A percentile compares a stretch with the other conserved stretches of the same genome.
phyloP scores from a whole-genome alignment of 2,329 filamentous ascomycete species.

The Verticillium isaacii region DNA sequence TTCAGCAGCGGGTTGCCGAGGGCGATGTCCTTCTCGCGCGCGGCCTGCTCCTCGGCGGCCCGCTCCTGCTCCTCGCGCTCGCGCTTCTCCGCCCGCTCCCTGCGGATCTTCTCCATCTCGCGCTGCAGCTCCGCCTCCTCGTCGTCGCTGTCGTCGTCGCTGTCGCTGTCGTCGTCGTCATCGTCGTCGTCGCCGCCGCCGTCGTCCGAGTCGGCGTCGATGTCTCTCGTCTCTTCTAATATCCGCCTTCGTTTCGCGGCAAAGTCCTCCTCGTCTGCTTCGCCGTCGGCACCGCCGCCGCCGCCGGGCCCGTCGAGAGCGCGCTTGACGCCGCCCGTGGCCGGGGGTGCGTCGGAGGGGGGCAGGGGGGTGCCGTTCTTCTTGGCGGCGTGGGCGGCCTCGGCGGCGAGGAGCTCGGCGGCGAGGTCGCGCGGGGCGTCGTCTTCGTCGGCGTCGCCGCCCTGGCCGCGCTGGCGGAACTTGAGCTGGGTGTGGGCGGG shows the following conservation, averaged over 20 bases:
- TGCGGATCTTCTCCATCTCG: conserved; percentile 90
- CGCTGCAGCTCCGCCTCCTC: conserved; percentile 86
- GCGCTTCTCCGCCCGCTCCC: conserved; percentile 74
- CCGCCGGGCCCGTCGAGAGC: conserved; percentile 46
- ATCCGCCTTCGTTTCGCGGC: conserved; percentile 83
- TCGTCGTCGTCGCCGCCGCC: conserved; percentile 54
- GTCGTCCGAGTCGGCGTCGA: conserved; percentile 73
- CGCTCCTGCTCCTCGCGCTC: conserved; percentile 49
- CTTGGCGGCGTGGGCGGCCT: conserved; percentile 84
- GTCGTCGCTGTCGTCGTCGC: conserved; percentile 68
- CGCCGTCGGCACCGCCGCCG: conserved; percentile 11
- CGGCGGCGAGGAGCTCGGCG: conserved; percentile 83
- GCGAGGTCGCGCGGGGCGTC: conserved; percentile 68
- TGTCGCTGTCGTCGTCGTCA: conserved; percentile 40
- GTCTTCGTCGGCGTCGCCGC: conserved; percentile 67
- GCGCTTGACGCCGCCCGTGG: conserved; percentile 53
- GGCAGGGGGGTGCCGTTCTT: conserved; percentile 58
- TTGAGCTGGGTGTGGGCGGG: conserved; percentile 94
- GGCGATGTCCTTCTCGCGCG: conserved; percentile 83
- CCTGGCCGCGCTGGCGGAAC: conserved; percentile 80
- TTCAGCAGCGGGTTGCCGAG: conserved; percentile 90
- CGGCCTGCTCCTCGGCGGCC: conserved; percentile 75
- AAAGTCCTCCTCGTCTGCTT: conserved; percentile 55
- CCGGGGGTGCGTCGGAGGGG: conserved; percentile 26
- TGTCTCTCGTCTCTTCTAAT: conserved; percentile 79